phyloP scores from a whole-genome alignment of 192 early-diverging fungal genomes.

The Phlyctochytrium arcticum region DNA sequence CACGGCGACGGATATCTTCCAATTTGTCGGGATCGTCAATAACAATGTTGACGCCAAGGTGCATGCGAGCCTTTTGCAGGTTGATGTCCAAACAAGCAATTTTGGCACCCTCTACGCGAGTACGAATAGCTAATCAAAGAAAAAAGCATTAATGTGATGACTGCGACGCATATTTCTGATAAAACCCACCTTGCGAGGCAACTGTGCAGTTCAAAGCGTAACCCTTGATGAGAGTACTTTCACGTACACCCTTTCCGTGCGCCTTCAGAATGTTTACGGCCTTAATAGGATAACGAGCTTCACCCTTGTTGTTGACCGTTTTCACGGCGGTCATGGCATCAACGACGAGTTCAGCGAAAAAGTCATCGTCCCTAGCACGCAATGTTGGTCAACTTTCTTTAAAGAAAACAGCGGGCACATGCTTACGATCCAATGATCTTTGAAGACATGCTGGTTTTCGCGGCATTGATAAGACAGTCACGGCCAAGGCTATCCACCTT shows the following conservation, averaged over 20 bases:
- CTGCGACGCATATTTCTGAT: background rate
- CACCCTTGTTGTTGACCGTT: conserved; percentile 74
- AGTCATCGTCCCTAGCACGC: conserved; percentile 75
- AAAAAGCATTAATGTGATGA: background rate
- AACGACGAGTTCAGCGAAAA: conserved; percentile 94
- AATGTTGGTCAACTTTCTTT: background rate
- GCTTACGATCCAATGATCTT: conserved; percentile 95
- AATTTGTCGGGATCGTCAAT: conserved; percentile 98
- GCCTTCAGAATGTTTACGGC: conserved; percentile 97
- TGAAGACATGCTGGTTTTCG: conserved; percentile 96
- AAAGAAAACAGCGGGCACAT: background rate
- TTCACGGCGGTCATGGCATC: conserved; percentile 93
- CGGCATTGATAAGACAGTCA: conserved; percentile 91
- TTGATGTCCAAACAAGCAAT: conserved; percentile 99
- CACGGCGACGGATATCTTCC: conserved; percentile 93
- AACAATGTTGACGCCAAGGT: conserved; percentile 95
- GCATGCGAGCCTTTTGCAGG: conserved; percentile 97
- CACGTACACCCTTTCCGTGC: conserved; percentile 87
- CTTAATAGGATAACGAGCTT: conserved; percentile 91
- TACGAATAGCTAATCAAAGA: conserved; percentile 69
- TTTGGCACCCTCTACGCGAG: conserved; percentile 79
- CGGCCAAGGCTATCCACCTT: conserved; percentile 92
- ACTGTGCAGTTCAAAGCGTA: conserved; percentile 99
- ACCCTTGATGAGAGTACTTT: conserved; percentile 84
- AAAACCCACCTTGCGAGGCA: conserved; percentile 70